Evolutionary conservation across 352 stramenopile genomes (phyloP).

Genomic region (Globisporangium viniferum): DNA sequence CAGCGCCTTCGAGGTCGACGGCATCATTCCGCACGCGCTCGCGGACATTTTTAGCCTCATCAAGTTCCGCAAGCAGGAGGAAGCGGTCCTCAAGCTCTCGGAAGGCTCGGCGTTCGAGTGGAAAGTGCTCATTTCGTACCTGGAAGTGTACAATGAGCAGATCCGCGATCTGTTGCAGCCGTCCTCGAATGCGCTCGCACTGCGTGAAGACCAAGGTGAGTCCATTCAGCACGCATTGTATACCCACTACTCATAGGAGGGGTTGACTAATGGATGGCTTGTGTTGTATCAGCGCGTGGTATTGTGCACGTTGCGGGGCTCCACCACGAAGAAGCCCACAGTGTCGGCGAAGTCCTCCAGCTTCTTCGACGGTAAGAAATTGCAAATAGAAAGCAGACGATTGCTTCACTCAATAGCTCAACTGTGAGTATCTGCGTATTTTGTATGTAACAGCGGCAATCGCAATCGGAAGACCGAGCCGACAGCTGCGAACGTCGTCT

Average conservation of each 20-base stretch:
- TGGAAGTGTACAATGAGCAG: conserved; percentile 93
- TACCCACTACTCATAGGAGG: not conserved
- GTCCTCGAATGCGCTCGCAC: conserved; percentile 21
- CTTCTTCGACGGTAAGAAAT: conserved; percentile 37
- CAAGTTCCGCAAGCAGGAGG: conserved; percentile 44
- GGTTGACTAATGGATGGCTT: not conserved
- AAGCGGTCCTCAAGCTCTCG: conserved; percentile 38
- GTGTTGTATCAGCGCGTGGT: conserved; percentile 26
- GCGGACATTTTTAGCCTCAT: conserved; percentile 73
- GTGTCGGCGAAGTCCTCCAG: conserved; percentile 42
- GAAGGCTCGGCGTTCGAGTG: conserved; percentile 60
- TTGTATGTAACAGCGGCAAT: conserved; percentile 31
- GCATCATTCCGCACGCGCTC: conserved; percentile 82
- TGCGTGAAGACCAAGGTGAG: conserved; percentile 52
- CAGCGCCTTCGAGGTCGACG: conserved; percentile 40
- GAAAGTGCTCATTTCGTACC: conserved; percentile 81
- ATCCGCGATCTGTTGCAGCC: conserved; percentile 88
- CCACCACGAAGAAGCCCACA: conserved; percentile 47
- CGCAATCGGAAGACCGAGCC: conserved; percentile 56
- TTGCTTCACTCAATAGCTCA: not conserved
- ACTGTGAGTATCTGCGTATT: not conserved
- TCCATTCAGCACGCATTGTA: not conserved
- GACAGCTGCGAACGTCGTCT: conserved; percentile 80
- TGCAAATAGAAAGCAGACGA: not conserved
- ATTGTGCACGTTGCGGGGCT: conserved; percentile 55